Evolutionary conservation across 78 protist species (phyloP), one percentile per base, ranked within the genome.

Genomic region (Creolimax fragrantissima): DNA sequence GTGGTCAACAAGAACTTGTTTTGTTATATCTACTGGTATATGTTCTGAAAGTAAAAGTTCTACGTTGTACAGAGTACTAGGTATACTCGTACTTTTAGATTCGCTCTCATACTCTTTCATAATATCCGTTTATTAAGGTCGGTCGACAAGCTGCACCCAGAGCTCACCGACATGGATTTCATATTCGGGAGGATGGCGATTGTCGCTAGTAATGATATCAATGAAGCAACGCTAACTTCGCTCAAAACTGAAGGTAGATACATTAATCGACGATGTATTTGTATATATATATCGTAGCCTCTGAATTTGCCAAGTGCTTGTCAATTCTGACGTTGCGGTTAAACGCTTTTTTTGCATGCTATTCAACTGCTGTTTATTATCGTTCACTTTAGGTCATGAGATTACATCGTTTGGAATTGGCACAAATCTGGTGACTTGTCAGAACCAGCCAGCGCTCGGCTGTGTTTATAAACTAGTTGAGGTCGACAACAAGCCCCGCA

Each of bases 371-470:
- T 5, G 47, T 42, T 45, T 42, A 17, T 37, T 43, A 39, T 4
- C n/a, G n/a, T n/a, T n/a, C n/a, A n/a, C n/a, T n/a, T n/a, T 89
- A 90, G 96, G 95, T 3, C 97, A 96, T 85, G 94, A 92, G 37
- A 96, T 98, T 47, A 95, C 96, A 84, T 66, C 92, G 2, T 98
- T 96, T 91, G 99, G 98, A 45, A 95, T 98, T 24, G 99, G 99
- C 24, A 98, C 99, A 2, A 86, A 97, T 74, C 85, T 98, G 5
- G 98, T 98, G 3, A 96, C 98, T 2, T 96, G 98, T 43, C 95
- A 94, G 85, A 93, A 95, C 2, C 97, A 96, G 44, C 98, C 99
- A 43, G 98, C 99, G 32, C 94, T 98, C 6, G 99, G 99, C 6
- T 94, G 97, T 45, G 99, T 98, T 5, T 98, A 93, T 95, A 98